Base-by-base conservation (phyloP, 225 moss, liverwort and hornwort species). In the Asterella californica region DNA sequence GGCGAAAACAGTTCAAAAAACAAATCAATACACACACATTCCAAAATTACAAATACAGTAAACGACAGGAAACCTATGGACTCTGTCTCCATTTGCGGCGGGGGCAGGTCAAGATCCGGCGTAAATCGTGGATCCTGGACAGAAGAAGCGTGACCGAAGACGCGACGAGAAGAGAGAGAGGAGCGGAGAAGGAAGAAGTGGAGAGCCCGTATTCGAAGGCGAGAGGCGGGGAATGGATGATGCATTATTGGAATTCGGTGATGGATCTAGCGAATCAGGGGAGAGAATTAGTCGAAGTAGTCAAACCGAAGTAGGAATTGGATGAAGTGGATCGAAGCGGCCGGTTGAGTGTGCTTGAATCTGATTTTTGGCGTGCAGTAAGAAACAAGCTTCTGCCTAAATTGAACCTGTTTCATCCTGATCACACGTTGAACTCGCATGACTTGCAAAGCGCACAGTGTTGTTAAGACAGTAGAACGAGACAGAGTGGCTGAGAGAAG, bases 271-370 rank as follows among this genome's bases (percentile, higher is more conserved):
- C 67, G 32, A 33, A 67, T 67, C 36, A 1, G 15, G 34, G 34
- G 32, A 27, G 29, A 67, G 67, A 5, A 34, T 0, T 67, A 32
- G 4, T 18, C 18, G 12, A 12, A 15, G 1, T 67, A 67, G 67
- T 32, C 12, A 3, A 12, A 7, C 42, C 4, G 4, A 2, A 15
- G 5, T 18, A 36, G 67, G n/a, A n/a, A n/a, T n/a, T n/a, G n/a
- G n/a, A n/a, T n/a, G n/a, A 67, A 34, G 34, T 67, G 67, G 67
- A 67, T 67, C 30, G 67, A 67, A 34, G 67, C 67, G 34, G 2
- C 34, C 67, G 33, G 67, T 67, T 15, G 67, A 67, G 25, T 61
- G 61, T 61, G n/a, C 0, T 27, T 10, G 19, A 1, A 27, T 27
- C 2, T 27, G 1, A 9, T 3, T 4, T 27, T 61, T 25, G 61